Evolutionary conservation across 148 eudicot genomes (phyloP).

Genomic region (Dysphania ambrosioides): DNA sequence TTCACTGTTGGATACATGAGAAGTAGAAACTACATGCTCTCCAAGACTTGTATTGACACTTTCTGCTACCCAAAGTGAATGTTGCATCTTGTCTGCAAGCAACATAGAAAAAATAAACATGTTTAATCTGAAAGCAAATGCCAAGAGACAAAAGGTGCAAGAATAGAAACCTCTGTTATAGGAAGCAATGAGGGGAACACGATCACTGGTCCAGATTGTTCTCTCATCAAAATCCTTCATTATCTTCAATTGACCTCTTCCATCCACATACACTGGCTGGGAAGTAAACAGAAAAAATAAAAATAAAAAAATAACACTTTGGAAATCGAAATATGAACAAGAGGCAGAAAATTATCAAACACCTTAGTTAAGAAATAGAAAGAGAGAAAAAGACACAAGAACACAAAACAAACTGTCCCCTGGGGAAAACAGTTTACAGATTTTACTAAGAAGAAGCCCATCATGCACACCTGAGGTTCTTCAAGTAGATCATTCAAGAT

Average conservation of each 20-base stretch:
- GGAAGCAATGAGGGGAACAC: slow-evolving; percentile 81
- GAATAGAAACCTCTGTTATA: slow-evolving; percentile 63
- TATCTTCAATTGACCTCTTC: slow-evolving; percentile 63
- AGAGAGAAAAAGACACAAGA: neutral
- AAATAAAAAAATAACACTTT: slow-evolving; percentile 8
- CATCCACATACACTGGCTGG: slow-evolving; percentile 68
- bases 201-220: slow-evolving; percentile 91
- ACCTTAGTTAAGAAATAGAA: slow-evolving; percentile 5
- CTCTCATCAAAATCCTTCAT: slow-evolving; percentile 87
- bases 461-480: slow-evolving; percentile 69
- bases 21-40: slow-evolving; percentile 32
- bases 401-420: neutral
- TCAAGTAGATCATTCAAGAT: slow-evolving; percentile 76
- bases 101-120: slow-evolving; percentile 11
- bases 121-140: neutral
- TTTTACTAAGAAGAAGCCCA: neutral
- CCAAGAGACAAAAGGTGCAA: neutral
- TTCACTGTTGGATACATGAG: slow-evolving; percentile 41
- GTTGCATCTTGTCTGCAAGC: slow-evolving; percentile 74
- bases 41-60: slow-evolving; percentile 37
- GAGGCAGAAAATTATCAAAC: neutral
- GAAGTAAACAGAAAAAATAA: slow-evolving; percentile 5
- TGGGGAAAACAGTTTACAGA: neutral
- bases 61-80: slow-evolving; percentile 82
- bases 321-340: slow-evolving; percentile 3